A percentile compares a stretch with the other conserved stretches of the same genome.
phyloP scores from a whole-genome alignment of 345 rosid species.

The Corymbia maculata region DNA sequence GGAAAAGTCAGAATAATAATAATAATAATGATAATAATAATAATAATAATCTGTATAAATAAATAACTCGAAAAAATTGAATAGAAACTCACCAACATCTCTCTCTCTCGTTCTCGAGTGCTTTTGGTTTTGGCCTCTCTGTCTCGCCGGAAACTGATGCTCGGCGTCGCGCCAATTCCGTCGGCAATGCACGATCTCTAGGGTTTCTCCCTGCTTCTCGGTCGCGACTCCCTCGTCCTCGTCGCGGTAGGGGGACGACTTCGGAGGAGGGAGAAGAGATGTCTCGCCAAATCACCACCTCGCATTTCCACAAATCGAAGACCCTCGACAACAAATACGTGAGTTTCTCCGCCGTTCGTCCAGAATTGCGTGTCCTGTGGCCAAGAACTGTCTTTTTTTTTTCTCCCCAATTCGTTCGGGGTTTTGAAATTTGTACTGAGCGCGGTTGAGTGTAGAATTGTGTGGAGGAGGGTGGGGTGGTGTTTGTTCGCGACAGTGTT shows the following conservation, averaged over 20 bases:
- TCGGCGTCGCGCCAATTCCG: not conserved
- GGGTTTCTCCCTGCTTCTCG: not conserved
- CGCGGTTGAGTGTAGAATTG: not conserved
- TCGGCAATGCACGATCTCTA: not conserved
- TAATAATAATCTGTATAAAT: not conserved
- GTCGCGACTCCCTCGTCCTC: not conserved
- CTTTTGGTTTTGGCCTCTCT: not conserved
- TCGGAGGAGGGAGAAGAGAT: not conserved
- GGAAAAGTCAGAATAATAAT: not conserved
- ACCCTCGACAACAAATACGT: slow-evolving; percentile 91
- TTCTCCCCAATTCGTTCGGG: not conserved
- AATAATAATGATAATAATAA: not conserved
- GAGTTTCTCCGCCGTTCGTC: not conserved
- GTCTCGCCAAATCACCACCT: slow-evolving; percentile 45
- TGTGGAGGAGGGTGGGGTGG: not conserved
- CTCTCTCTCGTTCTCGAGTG: not conserved
- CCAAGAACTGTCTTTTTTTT: not conserved
- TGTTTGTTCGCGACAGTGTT: not conserved
- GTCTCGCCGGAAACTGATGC: not conserved
- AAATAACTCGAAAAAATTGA: not conserved
- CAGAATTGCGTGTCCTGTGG: not conserved
- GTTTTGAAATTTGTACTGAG: not conserved
- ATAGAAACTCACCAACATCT: not conserved
- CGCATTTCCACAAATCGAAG: slow-evolving; percentile 77
- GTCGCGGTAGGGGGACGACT: not conserved